Base-by-base conservation (phyloP, 2,329 filamentous ascomycete species). In the Dothidotthia symphoricarpi region DNA sequence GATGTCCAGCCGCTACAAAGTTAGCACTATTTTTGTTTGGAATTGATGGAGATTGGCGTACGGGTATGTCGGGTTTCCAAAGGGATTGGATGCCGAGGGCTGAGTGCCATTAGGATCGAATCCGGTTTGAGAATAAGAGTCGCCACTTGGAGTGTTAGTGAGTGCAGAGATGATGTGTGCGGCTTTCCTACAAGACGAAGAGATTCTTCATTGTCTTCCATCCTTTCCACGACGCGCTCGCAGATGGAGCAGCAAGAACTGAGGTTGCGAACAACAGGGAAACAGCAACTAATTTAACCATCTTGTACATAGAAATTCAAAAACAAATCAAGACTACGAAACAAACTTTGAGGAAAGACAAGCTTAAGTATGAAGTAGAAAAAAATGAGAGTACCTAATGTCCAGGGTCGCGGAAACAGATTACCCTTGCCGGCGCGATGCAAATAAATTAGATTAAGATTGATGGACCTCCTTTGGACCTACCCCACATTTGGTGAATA, bases 41-140 rank as follows among this genome's bases (percentile, higher is more conserved):
- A n/a, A n/a, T n/a, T n/a, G n/a, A n/a, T n/a, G n/a, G n/a, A n/a
- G n/a, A n/a, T n/a, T 10, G 8, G 12, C 52, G 42, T 53, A 62
- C 55, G 74, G 75, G 45, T 76, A 78, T 0, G 67, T 31, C 0
- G 81, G 81, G 51, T 85, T 85, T 0, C 82, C 81, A 45, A 84
- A 67, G 0, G 80, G 78, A 51, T 81, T 79, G 5, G 64, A 60
- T 4, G 68, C 47, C 6, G 69, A 75, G 1, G 82, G 80, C 25
- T 79, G 72, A 0, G 69, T 61, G 15, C 70, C 68, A 9, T 64
- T 71, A 28, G 74, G 65, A 41, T 81, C 65, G 62, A 85, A 85
- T 7, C 75, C 75, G 2, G 77, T 81, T 44, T 75, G 72, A 1
- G 77, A 77, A 63, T 81, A 82, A 3, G 76, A 81, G 52, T 82